These are phyloP conservation scores for Citrullus amarus DNA, from an alignment of 306 rosid genomes.

Conservation along the genomic window DNA sequence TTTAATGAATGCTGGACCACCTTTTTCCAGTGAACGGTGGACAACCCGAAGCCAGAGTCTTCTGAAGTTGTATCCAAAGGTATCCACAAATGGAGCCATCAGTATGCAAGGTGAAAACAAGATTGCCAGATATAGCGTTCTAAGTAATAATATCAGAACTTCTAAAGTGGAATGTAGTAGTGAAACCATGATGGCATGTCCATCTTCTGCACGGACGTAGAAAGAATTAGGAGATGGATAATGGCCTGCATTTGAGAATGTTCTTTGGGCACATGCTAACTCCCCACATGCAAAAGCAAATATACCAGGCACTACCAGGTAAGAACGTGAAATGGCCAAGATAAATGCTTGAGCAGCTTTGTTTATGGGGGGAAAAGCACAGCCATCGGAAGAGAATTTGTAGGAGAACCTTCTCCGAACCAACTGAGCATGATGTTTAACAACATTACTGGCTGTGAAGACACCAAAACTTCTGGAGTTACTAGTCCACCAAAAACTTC, in stretches of 20 bases:
- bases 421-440: slow-evolving; percentile 39
- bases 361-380: slow-evolving; percentile 37
- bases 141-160: slow-evolving; percentile 44
- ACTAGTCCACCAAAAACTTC: slow-evolving; percentile 16
- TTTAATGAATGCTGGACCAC: slow-evolving; percentile 96
- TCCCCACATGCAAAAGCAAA: slow-evolving; percentile 71
- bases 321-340: slow-evolving; percentile 64
- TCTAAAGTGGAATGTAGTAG: slow-evolving; percentile 40
- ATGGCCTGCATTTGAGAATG: slow-evolving; percentile 31
- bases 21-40: slow-evolving; percentile 69
- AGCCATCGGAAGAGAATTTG: slow-evolving; percentile 32
- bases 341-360: slow-evolving; percentile 76
- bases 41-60: slow-evolving; percentile 65
- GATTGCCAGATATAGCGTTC: slow-evolving; percentile 63
- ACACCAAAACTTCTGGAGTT: slow-evolving; percentile 29
- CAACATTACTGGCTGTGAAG: slow-evolving; percentile 26
- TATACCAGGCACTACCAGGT: slow-evolving; percentile 65
- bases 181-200: slow-evolving; percentile 45
- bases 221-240: slow-evolving; percentile 38
- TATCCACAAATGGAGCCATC: slow-evolving; percentile 82
- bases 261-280: slow-evolving; percentile 61
- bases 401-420: slow-evolving; percentile 53
- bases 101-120: slow-evolving; percentile 77
- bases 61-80: slow-evolving; percentile 56
- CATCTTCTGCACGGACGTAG: slow-evolving; percentile 67